phyloP scores from a whole-genome alignment of 2,329 filamentous ascomycete species.

The Ceratocystis ficicola region DNA sequence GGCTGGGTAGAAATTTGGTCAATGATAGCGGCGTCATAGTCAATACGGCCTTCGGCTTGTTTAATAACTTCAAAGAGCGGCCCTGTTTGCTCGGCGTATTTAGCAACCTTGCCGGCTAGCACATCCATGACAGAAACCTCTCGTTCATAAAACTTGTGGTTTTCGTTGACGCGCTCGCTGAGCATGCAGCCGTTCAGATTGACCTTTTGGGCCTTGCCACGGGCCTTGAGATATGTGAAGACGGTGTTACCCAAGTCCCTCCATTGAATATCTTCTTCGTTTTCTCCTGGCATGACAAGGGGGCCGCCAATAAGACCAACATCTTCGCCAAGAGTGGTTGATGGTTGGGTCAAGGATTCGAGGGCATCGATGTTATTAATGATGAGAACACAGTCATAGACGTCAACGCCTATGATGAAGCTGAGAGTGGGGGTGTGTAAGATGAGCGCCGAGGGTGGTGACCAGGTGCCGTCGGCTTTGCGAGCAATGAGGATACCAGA shows the following conservation, averaged over 20 bases:
- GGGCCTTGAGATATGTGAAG: slow-evolving; percentile 47
- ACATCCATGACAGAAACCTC: slow-evolving; percentile 44
- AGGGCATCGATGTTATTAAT: slow-evolving; percentile 79
- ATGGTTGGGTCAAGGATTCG: slow-evolving; percentile 68
- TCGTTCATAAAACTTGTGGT: slow-evolving; percentile 45
- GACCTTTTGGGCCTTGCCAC: slow-evolving; percentile 43
- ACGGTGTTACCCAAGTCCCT: slow-evolving; percentile 44
- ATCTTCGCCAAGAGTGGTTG: slow-evolving; percentile 71
- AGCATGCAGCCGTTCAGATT: slow-evolving; percentile 46
- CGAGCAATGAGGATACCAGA: slow-evolving; percentile 77
- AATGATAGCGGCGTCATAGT: slow-evolving; percentile 58
- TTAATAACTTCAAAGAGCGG: slow-evolving; percentile 72
- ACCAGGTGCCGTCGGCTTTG: slow-evolving; percentile 79
- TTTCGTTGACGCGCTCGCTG: slow-evolving; percentile 46
- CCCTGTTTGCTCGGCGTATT: slow-evolving; percentile 42
- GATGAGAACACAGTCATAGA: slow-evolving; percentile 89
- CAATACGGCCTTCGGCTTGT: slow-evolving; percentile 69
- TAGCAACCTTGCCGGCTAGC: slow-evolving; percentile 44
- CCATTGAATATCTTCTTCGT: slow-evolving; percentile 41
- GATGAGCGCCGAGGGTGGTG: slow-evolving; percentile 79
- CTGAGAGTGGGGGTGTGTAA: slow-evolving; percentile 80
- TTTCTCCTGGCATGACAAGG: slow-evolving; percentile 44
- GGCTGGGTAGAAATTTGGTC: slow-evolving; percentile 51
- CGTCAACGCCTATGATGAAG: slow-evolving; percentile 82
- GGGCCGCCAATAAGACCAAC: slow-evolving; percentile 67